Base-by-base conservation (phyloP, 202 grass and related monocot genomes). In the Zizania palustris region DNA sequence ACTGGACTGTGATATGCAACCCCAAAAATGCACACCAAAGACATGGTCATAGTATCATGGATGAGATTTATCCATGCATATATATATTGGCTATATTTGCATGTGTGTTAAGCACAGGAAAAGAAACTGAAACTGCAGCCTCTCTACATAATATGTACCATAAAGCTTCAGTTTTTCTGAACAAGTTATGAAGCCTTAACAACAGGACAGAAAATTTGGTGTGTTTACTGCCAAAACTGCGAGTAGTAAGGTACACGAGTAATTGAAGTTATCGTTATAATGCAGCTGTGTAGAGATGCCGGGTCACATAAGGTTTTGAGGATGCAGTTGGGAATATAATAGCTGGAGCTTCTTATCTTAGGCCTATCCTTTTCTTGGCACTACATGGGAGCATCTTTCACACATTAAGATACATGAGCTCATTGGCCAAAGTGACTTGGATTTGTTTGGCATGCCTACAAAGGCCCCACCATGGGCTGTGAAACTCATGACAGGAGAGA, bases 371-470 rank as follows among this genome's bases (percentile, higher is more conserved):
- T 86, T 67, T 78, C 77, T 55, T 86, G 87, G 79, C 87, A 80
- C 69, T 79, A 75, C 50, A 79, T 83, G 83, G 79, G 80, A 80
- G 88, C 79, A 90, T 90, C 88, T 90, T 86, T 83, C 79, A 38
- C 79, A 73, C 66, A 61, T 64, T 66, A 73, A 81, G 77, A 85
- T 81, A 73, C 77, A 81, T 51, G 77, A 85, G 74, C 63, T 77
- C 66, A 85, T 84, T 85, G 82, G 82, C 77, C 66, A 34, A 74
- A 75, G 69, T 20, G 76, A 53, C 58, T 90, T 75, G 79, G 88
- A 80, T 86, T 86, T 86, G 87, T 90, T 86, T 80, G 83, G 83
- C 83, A 80, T 80, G 28, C 28, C 28, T 75, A 41, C 74, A 65
- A 63, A 45, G 11, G 79, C 79, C 78, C 87, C 83, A 85, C 74